Evolutionary conservation across 352 stramenopile species (phyloP).

Genomic region (Phytophthora ohioensis): DNA sequence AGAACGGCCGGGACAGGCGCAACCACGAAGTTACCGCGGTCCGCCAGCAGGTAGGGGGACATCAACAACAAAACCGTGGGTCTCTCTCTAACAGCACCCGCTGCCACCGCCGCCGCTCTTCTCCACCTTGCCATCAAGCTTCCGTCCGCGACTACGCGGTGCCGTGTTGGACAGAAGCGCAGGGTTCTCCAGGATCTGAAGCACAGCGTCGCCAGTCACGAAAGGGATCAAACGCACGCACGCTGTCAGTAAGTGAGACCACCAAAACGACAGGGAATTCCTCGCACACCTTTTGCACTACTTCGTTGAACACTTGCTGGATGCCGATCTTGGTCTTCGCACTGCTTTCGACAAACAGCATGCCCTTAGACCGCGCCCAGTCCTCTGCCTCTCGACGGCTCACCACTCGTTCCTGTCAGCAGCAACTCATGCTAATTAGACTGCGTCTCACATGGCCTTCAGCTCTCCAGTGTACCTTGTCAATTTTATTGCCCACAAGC

Average conservation of each 20-base stretch:
- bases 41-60: slow-evolving; percentile 13
- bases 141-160: slow-evolving; percentile 68
- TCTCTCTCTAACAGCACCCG: slow-evolving; percentile 58
- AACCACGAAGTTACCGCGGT: slow-evolving; percentile 5
- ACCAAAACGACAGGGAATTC: not conserved
- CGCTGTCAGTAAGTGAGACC: slow-evolving; percentile 11
- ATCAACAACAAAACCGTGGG: slow-evolving; percentile 40
- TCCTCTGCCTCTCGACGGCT: slow-evolving; percentile 94
- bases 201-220: not conserved
- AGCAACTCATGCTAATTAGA: slow-evolving; percentile 7
- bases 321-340: slow-evolving; percentile 96
- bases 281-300: slow-evolving; percentile 95
- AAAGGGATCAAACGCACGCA: not conserved
- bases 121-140: slow-evolving; percentile 67
- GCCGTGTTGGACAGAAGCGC: slow-evolving; percentile 89
- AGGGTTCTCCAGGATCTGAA: slow-evolving; percentile 92
- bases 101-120: slow-evolving; percentile 64
- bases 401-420: slow-evolving; percentile 92
- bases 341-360: slow-evolving; percentile 98
- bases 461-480: slow-evolving; percentile 66
- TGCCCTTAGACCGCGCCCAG: slow-evolving; percentile 96
- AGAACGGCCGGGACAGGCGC: slow-evolving; percentile 10
- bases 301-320: slow-evolving; percentile 97
- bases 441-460: not conserved
- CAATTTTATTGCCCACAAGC: slow-evolving; percentile 98